Evolutionary conservation across 148 eudicot genomes (phyloP).

Genomic region (Amaranthus cruentus): DNA sequence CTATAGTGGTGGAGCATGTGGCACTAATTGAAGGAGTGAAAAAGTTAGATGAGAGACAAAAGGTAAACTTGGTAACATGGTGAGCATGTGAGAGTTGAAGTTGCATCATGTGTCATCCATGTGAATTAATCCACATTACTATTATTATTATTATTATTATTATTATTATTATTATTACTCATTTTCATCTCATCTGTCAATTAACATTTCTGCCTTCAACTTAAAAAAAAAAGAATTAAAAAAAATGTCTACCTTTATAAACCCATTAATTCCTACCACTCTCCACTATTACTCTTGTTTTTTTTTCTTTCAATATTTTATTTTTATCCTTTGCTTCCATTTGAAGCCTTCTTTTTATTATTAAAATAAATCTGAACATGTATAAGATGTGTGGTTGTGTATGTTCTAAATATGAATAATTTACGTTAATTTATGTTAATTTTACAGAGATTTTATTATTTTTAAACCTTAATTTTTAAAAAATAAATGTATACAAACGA

Average conservation of each 20-base stretch:
- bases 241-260: constrained; percentile 17
- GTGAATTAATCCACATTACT: constrained; percentile 30
- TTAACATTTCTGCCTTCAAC: too few relatives aligned
- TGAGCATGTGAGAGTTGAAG: constrained; percentile 51
- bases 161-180: too few relatives aligned
- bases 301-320: background rate
- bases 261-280: background rate
- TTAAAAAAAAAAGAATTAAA: background rate
- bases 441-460: too few relatives aligned
- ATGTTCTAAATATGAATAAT: too few relatives aligned
- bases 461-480: too few relatives aligned
- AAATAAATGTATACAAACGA: too few relatives aligned
- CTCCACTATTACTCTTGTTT: background rate
- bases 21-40: constrained; percentile 10
- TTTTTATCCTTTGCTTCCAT: constrained; percentile 18
- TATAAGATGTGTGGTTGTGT: too few relatives aligned
- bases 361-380: too few relatives aligned
- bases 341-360: constrained; percentile 14
- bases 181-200: constrained; percentile 30
- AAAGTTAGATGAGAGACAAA: constrained; percentile 33
- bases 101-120: constrained; percentile 54
- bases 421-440: too few relatives aligned
- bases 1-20: constrained; percentile 13
- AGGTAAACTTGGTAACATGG: constrained; percentile 48
- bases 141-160: too few relatives aligned